phyloP scores from a whole-genome alignment of 352 stramenopile genomes.

The Globisporangium sylvaticum region DNA sequence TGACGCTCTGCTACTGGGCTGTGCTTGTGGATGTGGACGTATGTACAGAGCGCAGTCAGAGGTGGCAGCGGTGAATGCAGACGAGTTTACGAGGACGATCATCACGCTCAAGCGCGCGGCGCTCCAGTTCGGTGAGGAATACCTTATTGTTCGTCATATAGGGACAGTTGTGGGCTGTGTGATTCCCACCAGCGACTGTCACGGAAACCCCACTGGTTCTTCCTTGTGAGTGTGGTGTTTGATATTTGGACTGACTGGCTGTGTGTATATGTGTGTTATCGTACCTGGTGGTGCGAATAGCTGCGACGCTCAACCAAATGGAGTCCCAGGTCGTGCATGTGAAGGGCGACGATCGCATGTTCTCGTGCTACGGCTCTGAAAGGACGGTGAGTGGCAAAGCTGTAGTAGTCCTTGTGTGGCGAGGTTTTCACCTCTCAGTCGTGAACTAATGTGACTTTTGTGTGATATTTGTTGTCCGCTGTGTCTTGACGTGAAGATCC shows the following conservation, averaged over 20 bases:
- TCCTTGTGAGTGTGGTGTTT: no score
- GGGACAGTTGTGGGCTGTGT: not conserved
- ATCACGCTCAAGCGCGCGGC: conserved; percentile 76
- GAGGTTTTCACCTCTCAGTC: not conserved
- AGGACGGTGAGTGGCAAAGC: conserved; percentile 44
- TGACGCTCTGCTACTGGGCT: no score
- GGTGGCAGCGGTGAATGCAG: conserved; percentile 54
- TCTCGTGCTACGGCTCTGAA: conserved; percentile 78
- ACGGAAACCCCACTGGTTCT: not conserved
- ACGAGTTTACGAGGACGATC: conserved; percentile 77
- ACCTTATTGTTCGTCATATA: not conserved
- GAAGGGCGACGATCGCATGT: conserved; percentile 78
- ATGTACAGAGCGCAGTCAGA: conserved; percentile 61
- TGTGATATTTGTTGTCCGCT: conserved; percentile 3
- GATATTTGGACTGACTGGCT: not conserved
- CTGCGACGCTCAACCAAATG: conserved; percentile 75
- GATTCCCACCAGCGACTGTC: not conserved
- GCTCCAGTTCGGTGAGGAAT: conserved; percentile 67
- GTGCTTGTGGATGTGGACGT: not conserved
- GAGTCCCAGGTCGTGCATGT: conserved; percentile 83
- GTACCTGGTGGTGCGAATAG: conserved; percentile 17
- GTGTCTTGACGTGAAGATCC: conserved; percentile 35
- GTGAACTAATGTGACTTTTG: not conserved
- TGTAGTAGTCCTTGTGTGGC: not conserved
- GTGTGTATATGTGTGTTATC: not conserved